Evolutionary conservation across 1,139 yeast species (phyloP).

Genomic region (Suhomyces taliae): DNA sequence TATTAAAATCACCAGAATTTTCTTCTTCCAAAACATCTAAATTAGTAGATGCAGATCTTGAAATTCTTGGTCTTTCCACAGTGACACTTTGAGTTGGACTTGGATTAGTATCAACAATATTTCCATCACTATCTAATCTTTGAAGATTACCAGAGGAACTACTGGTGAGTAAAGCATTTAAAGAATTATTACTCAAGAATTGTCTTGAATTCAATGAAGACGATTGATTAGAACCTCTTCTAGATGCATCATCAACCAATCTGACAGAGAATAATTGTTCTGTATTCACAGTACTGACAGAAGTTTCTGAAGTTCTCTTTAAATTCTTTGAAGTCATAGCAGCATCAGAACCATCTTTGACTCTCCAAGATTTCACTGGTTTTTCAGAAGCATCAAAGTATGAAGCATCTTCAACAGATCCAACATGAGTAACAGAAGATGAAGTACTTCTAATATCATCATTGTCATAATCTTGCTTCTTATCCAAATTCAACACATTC

Average conservation of each 20-base stretch:
- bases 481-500: slow-evolving; percentile 55
- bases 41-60: slow-evolving; percentile 30
- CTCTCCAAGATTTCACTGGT: slow-evolving; percentile 77
- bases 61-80: slow-evolving; percentile 18
- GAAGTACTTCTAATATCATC: slow-evolving; percentile 28
- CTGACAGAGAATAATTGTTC: slow-evolving; percentile 81
- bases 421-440: slow-evolving; percentile 42
- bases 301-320: slow-evolving; percentile 55
- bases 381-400: slow-evolving; percentile 39
- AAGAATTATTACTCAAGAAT: slow-evolving; percentile 32
- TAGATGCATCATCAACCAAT: slow-evolving; percentile 58
- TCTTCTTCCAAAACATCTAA: slow-evolving; percentile 37
- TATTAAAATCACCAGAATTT: slow-evolving; percentile 23
- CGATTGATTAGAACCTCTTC: slow-evolving; percentile 30
- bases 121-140: slow-evolving; percentile 56
- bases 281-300: slow-evolving; percentile 84
- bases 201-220: slow-evolving; percentile 27
- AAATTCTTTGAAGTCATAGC: slow-evolving; percentile 17
- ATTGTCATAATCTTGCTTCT: slow-evolving; percentile 19
- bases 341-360: slow-evolving; percentile 34
- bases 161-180: slow-evolving; percentile 29
- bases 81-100: slow-evolving; percentile 5
- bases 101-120: slow-evolving; percentile 33
- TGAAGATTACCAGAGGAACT: slow-evolving; percentile 49
- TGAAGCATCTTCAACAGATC: slow-evolving; percentile 25